phyloP scores from a whole-genome alignment of 139 green algal species.

The Chlamydomonas incerta region DNA sequence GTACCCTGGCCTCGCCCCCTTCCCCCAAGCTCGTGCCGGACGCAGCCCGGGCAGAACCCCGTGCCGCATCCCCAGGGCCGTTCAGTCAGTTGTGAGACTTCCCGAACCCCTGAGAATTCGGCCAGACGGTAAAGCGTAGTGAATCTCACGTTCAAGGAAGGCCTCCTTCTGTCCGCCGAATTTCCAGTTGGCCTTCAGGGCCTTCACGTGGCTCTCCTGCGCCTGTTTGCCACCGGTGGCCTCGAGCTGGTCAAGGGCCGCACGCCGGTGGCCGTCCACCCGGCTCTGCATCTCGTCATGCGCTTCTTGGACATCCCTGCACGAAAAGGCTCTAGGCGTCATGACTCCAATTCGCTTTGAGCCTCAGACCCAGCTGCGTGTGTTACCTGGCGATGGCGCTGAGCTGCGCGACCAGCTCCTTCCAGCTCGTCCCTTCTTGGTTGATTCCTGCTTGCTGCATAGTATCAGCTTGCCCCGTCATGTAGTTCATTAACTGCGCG shows the following conservation, averaged over 20 bases:
- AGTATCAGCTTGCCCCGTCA: no score
- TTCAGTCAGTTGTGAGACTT: no score
- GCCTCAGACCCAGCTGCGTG: background rate
- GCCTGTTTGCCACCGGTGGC: slow-evolving; percentile 10
- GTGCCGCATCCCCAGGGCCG: no score
- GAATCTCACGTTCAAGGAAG: slow-evolving; percentile 36
- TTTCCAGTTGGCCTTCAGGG: slow-evolving; percentile 34
- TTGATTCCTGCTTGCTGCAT: no score
- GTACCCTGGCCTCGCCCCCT: no score
- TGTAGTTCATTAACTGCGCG: no score
- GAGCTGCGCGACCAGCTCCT: background rate
- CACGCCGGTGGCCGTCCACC: background rate
- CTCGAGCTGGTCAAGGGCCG: slow-evolving; percentile 2
- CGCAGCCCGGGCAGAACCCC: no score
- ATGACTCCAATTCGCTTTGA: background rate
- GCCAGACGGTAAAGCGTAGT: no score
- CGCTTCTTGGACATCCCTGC: background rate
- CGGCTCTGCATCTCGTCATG: background rate
- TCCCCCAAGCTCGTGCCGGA: no score
- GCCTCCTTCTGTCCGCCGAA: slow-evolving; percentile 30
- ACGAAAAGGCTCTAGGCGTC: no score
- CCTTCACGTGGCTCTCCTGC: slow-evolving; percentile 5
- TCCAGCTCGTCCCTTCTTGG: no score
- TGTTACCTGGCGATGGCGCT: background rate
- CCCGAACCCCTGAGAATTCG: no score